These are phyloP conservation scores for Talaromyces sp. DNA, from an alignment of 2,329 filamentous ascomycete genomes.

Conservation along the genomic window DNA sequence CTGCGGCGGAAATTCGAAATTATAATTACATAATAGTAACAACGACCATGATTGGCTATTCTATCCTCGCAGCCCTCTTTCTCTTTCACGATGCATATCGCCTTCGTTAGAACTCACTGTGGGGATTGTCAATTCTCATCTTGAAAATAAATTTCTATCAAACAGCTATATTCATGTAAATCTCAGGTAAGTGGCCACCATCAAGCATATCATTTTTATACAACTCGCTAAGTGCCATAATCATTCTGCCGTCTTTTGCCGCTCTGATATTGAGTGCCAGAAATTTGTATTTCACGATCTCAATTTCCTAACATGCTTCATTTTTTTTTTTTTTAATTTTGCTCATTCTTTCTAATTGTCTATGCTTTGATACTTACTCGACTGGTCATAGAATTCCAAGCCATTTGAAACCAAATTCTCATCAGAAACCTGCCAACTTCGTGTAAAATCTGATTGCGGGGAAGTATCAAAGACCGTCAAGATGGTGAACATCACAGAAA, in stretches of 20 bases:
- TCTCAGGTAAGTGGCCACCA: too few species aligned
- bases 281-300: constrained; percentile 3
- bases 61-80: background rate
- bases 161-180: too few species aligned
- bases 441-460: constrained; percentile 16
- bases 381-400: background rate
- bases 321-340: background rate
- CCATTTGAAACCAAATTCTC: background rate
- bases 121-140: too few species aligned
- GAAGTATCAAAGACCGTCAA: constrained; percentile 30
- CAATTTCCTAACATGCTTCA: background rate
- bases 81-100: background rate
- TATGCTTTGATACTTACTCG: too few species aligned
- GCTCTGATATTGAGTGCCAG: constrained; percentile 12
- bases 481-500: constrained; percentile 99
- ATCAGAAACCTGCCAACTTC: background rate
- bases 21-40: constrained; percentile 11
- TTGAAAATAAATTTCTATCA: too few species aligned
- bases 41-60: background rate
- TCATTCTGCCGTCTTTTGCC: constrained; percentile 10
- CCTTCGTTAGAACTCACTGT: background rate
- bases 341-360: background rate
- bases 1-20: constrained; percentile 10
- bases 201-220: background rate
- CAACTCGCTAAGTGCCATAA: background rate